Evolutionary conservation across 345 rosid species (phyloP).

Genomic region (Rhizophora apiculata): DNA sequence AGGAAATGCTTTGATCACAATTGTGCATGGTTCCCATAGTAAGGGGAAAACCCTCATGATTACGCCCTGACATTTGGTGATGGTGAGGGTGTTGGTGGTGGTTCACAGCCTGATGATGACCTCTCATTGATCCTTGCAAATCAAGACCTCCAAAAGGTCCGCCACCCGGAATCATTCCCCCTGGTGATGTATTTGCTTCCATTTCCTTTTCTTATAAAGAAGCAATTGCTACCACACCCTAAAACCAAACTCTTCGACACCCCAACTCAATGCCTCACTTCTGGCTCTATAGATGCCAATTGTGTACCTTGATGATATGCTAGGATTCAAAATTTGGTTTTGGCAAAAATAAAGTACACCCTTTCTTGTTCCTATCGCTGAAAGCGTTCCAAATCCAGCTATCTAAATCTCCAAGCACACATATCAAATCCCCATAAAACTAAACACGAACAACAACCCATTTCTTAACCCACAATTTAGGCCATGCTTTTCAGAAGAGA

Average conservation of each 20-base stretch:
- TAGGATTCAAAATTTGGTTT: neutral
- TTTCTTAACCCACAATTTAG: neutral
- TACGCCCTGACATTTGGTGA: conserved; percentile 40
- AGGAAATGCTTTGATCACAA: conserved; percentile 48
- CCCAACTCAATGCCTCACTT: conserved; percentile 1
- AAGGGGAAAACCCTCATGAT: conserved; percentile 64
- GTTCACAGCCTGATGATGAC: conserved; percentile 51
- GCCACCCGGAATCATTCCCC: conserved; percentile 65
- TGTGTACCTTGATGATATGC: neutral
- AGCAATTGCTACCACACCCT: conserved; percentile 17
- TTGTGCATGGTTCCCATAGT: conserved; percentile 59
- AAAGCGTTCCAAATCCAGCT: conserved; percentile 1
- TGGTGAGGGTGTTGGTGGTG: conserved; percentile 47
- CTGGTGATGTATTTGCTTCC: conserved; percentile 71
- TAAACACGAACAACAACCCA: conserved; percentile 5
- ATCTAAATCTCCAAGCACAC: conserved; percentile 1
- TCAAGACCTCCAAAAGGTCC: conserved; percentile 66
- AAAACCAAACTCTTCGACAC: conserved; percentile 16
- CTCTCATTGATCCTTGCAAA: conserved; percentile 61
- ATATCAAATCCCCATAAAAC: neutral
- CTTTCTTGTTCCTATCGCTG: conserved; percentile 3
- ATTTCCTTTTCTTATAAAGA: conserved; percentile 25
- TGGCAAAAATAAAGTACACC: conserved; percentile 17
- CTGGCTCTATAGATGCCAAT: neutral
- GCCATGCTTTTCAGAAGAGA: neutral